These are phyloP conservation scores for Persicaria maculosa DNA, from an alignment of 148 eudicot species.

Conservation along the genomic window DNA sequence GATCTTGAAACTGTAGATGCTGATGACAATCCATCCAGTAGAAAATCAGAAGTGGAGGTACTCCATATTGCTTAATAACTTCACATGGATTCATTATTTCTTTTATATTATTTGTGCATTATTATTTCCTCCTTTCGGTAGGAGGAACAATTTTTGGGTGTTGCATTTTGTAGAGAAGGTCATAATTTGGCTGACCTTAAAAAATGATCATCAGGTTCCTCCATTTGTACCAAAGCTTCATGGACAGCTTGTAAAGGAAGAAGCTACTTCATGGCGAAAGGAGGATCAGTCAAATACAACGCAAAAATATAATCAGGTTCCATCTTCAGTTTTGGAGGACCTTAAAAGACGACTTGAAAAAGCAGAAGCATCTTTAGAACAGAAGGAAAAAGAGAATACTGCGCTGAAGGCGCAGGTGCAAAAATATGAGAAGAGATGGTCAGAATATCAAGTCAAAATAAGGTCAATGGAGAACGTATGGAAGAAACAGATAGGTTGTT, in stretches of 20 bases:
- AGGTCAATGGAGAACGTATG: constrained; percentile 75
- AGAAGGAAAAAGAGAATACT: constrained; percentile 73
- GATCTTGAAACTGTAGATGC: constrained; percentile 21
- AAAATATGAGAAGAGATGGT: constrained; percentile 55
- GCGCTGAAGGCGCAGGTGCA: constrained; percentile 48
- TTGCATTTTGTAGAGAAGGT: not conserved
- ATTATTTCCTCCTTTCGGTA: too few relatives aligned
- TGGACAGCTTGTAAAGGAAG: constrained; percentile 18
- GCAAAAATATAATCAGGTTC: constrained; percentile 22
- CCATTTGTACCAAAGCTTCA: constrained; percentile 31
- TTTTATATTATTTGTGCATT: not conserved
- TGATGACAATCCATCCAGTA: constrained; percentile 13
- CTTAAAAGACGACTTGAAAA: constrained; percentile 48
- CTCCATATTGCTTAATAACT: not conserved
- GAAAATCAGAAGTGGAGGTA: constrained; percentile 43
- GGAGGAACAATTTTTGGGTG: not conserved
- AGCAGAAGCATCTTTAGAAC: constrained; percentile 48
- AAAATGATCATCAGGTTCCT: constrained; percentile 17
- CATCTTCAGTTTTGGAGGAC: constrained; percentile 49
- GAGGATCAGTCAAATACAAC: constrained; percentile 17
- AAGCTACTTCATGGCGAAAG: constrained; percentile 11
- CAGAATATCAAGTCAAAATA: constrained; percentile 71
- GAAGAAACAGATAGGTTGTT: constrained; percentile 66
- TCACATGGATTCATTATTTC: not conserved
- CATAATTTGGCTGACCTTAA: constrained; percentile 20